Conservation (phyloP, 1,284 basidiomycete species). For the Trametes pubescens region DNA sequence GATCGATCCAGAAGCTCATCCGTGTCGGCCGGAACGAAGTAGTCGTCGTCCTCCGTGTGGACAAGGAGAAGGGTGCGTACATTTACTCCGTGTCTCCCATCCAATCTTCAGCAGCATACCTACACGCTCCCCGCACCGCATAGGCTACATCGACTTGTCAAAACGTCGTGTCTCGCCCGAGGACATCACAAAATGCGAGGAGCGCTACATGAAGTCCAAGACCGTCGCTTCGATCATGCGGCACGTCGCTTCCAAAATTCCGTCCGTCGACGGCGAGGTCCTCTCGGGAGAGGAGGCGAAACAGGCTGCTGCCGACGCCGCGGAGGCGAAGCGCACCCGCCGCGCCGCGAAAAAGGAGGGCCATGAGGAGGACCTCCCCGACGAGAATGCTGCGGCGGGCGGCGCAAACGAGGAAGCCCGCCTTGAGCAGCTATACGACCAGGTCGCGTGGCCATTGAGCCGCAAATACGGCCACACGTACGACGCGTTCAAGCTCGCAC, state of each 20-base stretch:
- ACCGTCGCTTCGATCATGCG: slow-evolving; percentile 93
- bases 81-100: background rate
- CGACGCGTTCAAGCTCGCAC: slow-evolving; percentile 96
- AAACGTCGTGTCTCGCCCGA: slow-evolving; percentile 99
- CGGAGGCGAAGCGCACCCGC: slow-evolving; percentile 53
- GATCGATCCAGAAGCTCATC: slow-evolving; percentile 98
- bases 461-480: slow-evolving; percentile 95
- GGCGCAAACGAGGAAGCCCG: slow-evolving; percentile 74
- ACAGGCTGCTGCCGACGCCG: slow-evolving; percentile 47
- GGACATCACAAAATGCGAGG: slow-evolving; percentile 98
- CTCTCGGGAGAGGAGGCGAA: slow-evolving; percentile 57
- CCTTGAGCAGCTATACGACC: slow-evolving; percentile 88
- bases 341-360: slow-evolving; percentile 54
- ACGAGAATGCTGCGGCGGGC: slow-evolving; percentile 45
- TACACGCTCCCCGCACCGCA: background rate
- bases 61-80: slow-evolving; percentile 95
- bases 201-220: slow-evolving; percentile 98
- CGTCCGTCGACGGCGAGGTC: slow-evolving; percentile 50
- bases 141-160: slow-evolving; percentile 98
- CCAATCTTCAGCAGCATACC: background rate
- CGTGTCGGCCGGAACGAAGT: slow-evolving; percentile 98
- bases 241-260: slow-evolving; percentile 91
- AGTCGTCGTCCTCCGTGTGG: slow-evolving; percentile 96
- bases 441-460: slow-evolving; percentile 93
- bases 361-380: slow-evolving; percentile 48